Evolutionary conservation across 108 stramenopile genomes (phyloP).

Genomic region (Parietichytrium sp.): DNA sequence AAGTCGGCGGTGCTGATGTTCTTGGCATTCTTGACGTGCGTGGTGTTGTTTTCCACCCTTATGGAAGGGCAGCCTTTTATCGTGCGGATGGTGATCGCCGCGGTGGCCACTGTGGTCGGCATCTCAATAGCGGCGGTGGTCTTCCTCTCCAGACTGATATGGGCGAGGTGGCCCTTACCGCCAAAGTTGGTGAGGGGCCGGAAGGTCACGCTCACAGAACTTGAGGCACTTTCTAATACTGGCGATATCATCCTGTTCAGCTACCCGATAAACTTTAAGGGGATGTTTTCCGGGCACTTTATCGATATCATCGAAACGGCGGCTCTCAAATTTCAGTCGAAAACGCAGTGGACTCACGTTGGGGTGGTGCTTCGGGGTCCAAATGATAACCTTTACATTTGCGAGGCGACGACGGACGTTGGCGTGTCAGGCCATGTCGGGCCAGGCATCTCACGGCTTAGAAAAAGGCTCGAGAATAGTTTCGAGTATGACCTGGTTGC

Average conservation of each 20-base stretch:
- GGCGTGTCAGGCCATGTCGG: neutral
- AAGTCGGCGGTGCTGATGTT: slow-evolving; percentile 42
- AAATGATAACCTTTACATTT: neutral
- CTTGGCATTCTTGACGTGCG: slow-evolving; percentile 47
- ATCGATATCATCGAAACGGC: neutral
- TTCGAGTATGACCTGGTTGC: slow-evolving; percentile 17
- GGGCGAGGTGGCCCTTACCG: neutral
- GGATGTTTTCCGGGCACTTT: neutral
- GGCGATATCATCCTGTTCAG: slow-evolving; percentile 6
- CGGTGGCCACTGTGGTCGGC: neutral
- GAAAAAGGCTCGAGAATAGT: neutral
- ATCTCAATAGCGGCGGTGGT: neutral
- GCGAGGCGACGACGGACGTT: slow-evolving; percentile 9
- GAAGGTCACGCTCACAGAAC: neutral
- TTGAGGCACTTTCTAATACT: neutral
- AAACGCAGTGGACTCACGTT: slow-evolving; percentile 34
- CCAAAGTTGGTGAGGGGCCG: neutral
- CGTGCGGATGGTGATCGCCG: no score
- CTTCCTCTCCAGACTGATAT: neutral
- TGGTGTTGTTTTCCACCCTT: no score
- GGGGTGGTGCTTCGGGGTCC: neutral
- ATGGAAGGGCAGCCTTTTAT: no score
- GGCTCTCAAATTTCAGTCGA: neutral
- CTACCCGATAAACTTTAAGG: neutral
- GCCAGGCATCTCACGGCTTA: neutral